These are phyloP conservation scores for Hericium rajendrae DNA, from an alignment of 768 basidiomycete genomes.

Conservation along the genomic window DNA sequence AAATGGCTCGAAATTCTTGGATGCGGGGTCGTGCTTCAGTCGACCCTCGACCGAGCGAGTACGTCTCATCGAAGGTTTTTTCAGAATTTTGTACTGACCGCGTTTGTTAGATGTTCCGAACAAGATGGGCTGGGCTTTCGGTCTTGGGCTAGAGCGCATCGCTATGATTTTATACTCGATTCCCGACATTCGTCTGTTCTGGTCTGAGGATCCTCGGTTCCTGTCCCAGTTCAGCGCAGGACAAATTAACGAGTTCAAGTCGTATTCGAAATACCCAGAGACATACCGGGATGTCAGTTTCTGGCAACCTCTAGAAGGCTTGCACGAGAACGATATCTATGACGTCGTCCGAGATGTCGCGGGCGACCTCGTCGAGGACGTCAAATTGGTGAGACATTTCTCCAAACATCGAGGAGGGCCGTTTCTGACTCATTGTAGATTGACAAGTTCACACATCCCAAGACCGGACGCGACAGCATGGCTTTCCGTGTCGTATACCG, in stretches of 20 bases:
- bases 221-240: slow-evolving; percentile 74
- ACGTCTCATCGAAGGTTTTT: slow-evolving; percentile 22
- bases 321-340: slow-evolving; percentile 97
- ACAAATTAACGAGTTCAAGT: slow-evolving; percentile 71
- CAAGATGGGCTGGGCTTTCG: slow-evolving; percentile 97
- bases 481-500: slow-evolving; percentile 92
- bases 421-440: slow-evolving; percentile 42
- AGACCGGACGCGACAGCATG: slow-evolving; percentile 66
- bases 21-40: slow-evolving; percentile 84
- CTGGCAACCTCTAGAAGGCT: slow-evolving; percentile 54
- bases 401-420: background rate
- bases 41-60: slow-evolving; percentile 84
- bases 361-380: slow-evolving; percentile 88
- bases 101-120: slow-evolving; percentile 49
- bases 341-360: slow-evolving; percentile 89
- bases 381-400: slow-evolving; percentile 53
- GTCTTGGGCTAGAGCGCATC: slow-evolving; percentile 92
- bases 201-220: slow-evolving; percentile 87
- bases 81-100: background rate
- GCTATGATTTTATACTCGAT: slow-evolving; percentile 97
- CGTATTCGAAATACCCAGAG: slow-evolving; percentile 88
- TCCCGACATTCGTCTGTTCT: slow-evolving; percentile 96
- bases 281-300: slow-evolving; percentile 95
- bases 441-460: slow-evolving; percentile 86
- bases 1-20: slow-evolving; percentile 97